phyloP scores from a whole-genome alignment of 768 basidiomycete genomes.

The Strobilomyces echinocephalus region DNA sequence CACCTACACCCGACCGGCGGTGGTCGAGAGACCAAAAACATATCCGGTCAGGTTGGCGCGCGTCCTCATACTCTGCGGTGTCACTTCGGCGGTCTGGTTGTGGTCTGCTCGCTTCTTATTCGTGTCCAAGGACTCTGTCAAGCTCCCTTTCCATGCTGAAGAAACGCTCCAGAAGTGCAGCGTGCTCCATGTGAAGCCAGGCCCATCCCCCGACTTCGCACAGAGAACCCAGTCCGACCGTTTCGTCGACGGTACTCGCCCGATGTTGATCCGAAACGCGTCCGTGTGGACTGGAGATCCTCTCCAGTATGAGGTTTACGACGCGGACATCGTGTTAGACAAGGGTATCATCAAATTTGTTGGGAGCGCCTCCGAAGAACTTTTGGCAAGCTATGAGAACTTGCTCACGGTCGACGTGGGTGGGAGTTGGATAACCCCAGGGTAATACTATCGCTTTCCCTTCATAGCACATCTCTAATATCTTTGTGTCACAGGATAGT shows the following conservation, averaged over 20 bases:
- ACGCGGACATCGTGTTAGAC: conserved; percentile 39
- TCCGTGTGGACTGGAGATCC: conserved; percentile 50
- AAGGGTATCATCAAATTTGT: conserved; percentile 34
- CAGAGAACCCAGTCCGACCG: conserved; percentile 35
- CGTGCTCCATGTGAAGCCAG: conserved; percentile 33
- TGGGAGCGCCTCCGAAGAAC: conserved; percentile 39
- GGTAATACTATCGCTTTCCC: conserved; percentile 37
- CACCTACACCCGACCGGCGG: conserved; percentile 4
- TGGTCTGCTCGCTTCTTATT: conserved; percentile 14
- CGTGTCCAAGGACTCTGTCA: conserved; percentile 9
- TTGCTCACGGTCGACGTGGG: conserved; percentile 54
- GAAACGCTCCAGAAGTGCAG: conserved; percentile 33
- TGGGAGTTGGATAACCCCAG: conserved; percentile 67
- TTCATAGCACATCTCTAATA: conserved; percentile 34
- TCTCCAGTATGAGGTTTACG: conserved; percentile 32
- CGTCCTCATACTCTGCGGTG: conserved; percentile 18
- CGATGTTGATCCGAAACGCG: conserved; percentile 42
- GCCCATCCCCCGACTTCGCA: conserved; percentile 33
- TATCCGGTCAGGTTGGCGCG: conserved; percentile 13
- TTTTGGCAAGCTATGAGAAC: conserved; percentile 36
- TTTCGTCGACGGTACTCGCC: conserved; percentile 34
- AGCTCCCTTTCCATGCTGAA: conserved; percentile 27
- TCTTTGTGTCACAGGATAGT: conserved; percentile 37
- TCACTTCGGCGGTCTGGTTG: conserved; percentile 14
- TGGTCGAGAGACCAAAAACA: conserved; percentile 9